Base-by-base conservation (phyloP, 495 filamentous ascomycete species). In the Melanomma pulvis-pyrius region DNA sequence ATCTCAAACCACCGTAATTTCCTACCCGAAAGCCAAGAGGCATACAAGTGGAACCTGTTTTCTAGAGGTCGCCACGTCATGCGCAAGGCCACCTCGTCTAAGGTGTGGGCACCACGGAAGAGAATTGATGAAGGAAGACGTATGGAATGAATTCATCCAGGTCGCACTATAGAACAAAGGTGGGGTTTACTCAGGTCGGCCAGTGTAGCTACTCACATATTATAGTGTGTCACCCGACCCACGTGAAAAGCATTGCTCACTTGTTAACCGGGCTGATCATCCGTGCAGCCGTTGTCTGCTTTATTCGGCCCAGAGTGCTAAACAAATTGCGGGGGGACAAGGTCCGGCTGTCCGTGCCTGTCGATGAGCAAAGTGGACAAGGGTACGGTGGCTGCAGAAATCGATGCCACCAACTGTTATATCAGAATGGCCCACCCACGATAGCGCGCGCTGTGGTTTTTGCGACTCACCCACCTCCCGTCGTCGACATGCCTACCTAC, bases 301-400 rank as follows among this genome's bases (percentile, higher is more conserved):
- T 59, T 64, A 64, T 64, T 64, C 48, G 67, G 55, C 28, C 61
- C 46, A 60, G 59, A 63, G 60, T 69, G 67, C 64, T 61, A 54
- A 56, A 67, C 60, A 65, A 54, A 69, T 69, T 69, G 67, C 67
- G 67, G 67, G 67, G 67, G 67, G 51, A 32, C 65, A 59, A 59
- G 65, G 59, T 50, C 60, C 61, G 67, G 48, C 54, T 51, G 55
- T 51, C 67, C 67, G 67, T 67, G 57, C 64, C 58, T 67, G 57
- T 61, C n/a, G 52, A 67, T 50, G 36, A 49, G 36, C 61, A 28
- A 41, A 57, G 55, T 59, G 53, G 59, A 54, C 66, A 51, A 59
- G 66, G 67, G 61, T 44, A 28, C 46, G 55, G 60, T 64, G 67
- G 59, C 67, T 59, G 59, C 60, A 58, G 67, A 56, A 53, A 1